These are phyloP conservation scores for Apiospora marii DNA, from an alignment of 2,329 filamentous ascomycete species.

Conservation along the genomic window DNA sequence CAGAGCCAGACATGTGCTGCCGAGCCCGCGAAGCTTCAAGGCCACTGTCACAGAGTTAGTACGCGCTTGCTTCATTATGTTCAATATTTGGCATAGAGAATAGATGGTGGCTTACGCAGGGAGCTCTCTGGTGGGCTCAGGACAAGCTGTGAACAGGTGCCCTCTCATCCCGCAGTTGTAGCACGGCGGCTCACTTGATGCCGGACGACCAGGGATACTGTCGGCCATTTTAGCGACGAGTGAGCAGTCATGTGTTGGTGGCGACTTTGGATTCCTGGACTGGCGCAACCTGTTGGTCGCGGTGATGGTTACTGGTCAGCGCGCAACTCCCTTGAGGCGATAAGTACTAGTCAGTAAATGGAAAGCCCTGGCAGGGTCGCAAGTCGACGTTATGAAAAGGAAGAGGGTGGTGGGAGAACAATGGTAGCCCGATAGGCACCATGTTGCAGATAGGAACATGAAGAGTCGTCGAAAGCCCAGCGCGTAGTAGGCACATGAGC, in stretches of 20 bases:
- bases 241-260: neutral
- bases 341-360: neutral
- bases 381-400: neutral
- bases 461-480: neutral
- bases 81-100: neutral
- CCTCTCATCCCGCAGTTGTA: slow-evolving; percentile 45
- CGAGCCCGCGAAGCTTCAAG: slow-evolving; percentile 38
- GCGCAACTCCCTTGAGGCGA: slow-evolving; percentile 11
- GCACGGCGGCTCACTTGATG: slow-evolving; percentile 32
- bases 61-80: neutral
- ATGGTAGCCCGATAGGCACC: neutral
- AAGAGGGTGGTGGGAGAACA: neutral
- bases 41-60: slow-evolving; percentile 35
- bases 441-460: neutral
- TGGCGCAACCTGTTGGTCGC: neutral
- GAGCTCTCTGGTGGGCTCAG: slow-evolving; percentile 42
- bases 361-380: neutral
- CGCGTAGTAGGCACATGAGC: neutral
- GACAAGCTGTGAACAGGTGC: slow-evolving; percentile 44
- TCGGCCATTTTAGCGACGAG: neutral
- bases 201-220: neutral
- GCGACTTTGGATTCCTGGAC: neutral
- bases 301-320: neutral
- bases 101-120: slow-evolving; percentile 41
- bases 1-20: slow-evolving; percentile 35